Conservation (phyloP, 225 moss, liverwort and hornwort species). For the Lunularia cruciata region DNA sequence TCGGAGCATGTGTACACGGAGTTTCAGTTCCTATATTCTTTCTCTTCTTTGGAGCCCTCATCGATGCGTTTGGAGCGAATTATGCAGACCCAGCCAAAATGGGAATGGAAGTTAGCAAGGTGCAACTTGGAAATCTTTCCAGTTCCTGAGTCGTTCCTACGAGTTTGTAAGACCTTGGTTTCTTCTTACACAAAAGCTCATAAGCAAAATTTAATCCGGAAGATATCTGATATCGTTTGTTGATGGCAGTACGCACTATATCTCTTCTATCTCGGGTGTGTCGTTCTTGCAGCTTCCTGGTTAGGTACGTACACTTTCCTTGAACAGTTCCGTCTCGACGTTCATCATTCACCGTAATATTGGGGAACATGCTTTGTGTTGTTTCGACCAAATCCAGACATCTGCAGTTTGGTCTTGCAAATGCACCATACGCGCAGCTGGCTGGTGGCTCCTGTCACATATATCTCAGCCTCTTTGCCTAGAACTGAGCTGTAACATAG, state of each 20-base stretch:
- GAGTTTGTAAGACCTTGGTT: too few relatives aligned
- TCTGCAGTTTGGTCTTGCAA: too few relatives aligned
- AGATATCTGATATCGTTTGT: neutral
- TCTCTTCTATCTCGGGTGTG: constrained; percentile 51
- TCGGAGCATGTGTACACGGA: constrained; percentile 53
- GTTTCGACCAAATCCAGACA: neutral
- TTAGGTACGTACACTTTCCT: constrained; percentile 52
- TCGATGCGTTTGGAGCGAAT: constrained; percentile 53
- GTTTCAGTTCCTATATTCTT: constrained; percentile 55
- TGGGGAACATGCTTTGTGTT: neutral
- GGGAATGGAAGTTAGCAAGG: constrained; percentile 48
- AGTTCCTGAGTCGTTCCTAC: neutral
- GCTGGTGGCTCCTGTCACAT: too few relatives aligned
- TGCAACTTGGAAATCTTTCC: too few relatives aligned
- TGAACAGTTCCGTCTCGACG: too few relatives aligned
- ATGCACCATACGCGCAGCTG: too few relatives aligned
- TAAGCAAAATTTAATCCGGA: too few relatives aligned
- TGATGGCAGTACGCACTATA: constrained; percentile 50
- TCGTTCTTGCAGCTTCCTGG: constrained; percentile 49
- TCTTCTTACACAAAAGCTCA: too few relatives aligned
- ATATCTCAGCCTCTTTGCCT: too few relatives aligned
- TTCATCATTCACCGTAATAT: too few relatives aligned
- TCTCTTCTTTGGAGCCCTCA: constrained; percentile 53
- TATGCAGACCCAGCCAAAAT: constrained; percentile 40
- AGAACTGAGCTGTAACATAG: too few relatives aligned